Conservation (phyloP, 805 yeast species). For the Blastobotrys robertii region DNA sequence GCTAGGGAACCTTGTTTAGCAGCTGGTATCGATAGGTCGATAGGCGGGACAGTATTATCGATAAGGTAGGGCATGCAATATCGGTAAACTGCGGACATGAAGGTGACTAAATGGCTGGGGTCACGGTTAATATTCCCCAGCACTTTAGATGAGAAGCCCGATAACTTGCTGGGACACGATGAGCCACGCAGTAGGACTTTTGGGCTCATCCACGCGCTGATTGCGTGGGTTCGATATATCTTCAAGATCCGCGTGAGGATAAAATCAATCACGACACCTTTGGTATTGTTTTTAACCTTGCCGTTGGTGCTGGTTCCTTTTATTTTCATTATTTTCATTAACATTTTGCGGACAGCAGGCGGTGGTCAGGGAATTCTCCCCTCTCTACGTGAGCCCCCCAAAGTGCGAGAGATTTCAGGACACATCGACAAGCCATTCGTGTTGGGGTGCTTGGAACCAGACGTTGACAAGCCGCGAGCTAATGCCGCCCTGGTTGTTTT, state of each 20-base stretch:
- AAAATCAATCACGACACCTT: conserved; percentile 9
- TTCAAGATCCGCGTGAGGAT: conserved; percentile 10
- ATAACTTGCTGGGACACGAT: background rate
- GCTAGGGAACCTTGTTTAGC: too few species aligned
- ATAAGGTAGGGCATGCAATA: too few species aligned
- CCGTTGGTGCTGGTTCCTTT: conserved; percentile 3
- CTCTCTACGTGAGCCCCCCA: conserved; percentile 1
- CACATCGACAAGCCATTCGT: conserved; percentile 38
- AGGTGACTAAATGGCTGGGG: background rate
- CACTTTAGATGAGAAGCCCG: conserved; percentile 1
- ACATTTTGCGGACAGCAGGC: background rate
- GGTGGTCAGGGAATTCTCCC: background rate
- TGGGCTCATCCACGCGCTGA: background rate
- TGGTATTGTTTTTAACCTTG: conserved; percentile 3
- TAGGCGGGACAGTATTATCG: too few species aligned
- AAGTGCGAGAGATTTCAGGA: conserved; percentile 8
- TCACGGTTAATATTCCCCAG: conserved; percentile 3
- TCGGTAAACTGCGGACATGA: too few species aligned
- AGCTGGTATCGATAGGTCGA: too few species aligned
- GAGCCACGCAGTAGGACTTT: background rate
- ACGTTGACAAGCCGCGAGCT: conserved; percentile 42
- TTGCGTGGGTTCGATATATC: conserved; percentile 1
- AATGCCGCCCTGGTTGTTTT: conserved; percentile 81
- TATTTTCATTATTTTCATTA: background rate
- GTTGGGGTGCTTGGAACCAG: conserved; percentile 43